phyloP scores from a whole-genome alignment of 2,329 filamentous ascomycete species.

The Furcasterigmium sp. region DNA sequence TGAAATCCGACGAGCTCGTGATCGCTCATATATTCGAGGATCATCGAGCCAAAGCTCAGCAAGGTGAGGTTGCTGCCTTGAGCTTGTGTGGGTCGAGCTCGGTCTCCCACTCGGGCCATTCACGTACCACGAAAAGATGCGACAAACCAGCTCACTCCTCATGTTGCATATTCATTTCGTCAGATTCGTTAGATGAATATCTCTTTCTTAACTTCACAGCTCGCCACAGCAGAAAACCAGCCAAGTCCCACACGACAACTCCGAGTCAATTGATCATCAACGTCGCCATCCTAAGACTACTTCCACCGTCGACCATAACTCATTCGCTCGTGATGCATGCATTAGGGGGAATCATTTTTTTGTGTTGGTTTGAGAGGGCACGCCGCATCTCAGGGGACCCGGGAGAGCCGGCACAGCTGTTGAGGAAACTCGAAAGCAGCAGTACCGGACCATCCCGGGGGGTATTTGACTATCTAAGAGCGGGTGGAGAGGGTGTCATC shows the following conservation, averaged over 20 bases:
- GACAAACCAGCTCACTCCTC: too few species aligned
- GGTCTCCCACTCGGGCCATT: neutral
- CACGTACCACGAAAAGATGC: too few species aligned
- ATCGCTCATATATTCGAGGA: too few species aligned
- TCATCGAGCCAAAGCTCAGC: too few species aligned
- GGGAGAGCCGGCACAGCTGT: neutral
- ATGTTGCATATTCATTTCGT: too few species aligned
- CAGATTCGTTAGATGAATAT: too few species aligned
- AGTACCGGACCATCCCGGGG: neutral
- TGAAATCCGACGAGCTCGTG: too few species aligned
- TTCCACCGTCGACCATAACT: neutral
- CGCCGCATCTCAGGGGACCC: neutral
- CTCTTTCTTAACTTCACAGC: too few species aligned
- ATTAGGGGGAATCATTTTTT: neutral
- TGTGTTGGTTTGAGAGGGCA: neutral
- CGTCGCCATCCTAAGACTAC: neutral
- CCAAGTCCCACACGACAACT: neutral
- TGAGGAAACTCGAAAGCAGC: neutral
- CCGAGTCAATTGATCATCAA: neutral
- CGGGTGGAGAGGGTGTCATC: constrained; percentile 9
- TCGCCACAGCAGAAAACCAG: too few species aligned
- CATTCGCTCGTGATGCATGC: neutral
- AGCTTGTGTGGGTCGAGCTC: neutral
- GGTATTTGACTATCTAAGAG: constrained; percentile 3
- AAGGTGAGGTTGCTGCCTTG: neutral